Base-by-base conservation (phyloP, 441 rosid species). In the Erodium trifolium region DNA sequence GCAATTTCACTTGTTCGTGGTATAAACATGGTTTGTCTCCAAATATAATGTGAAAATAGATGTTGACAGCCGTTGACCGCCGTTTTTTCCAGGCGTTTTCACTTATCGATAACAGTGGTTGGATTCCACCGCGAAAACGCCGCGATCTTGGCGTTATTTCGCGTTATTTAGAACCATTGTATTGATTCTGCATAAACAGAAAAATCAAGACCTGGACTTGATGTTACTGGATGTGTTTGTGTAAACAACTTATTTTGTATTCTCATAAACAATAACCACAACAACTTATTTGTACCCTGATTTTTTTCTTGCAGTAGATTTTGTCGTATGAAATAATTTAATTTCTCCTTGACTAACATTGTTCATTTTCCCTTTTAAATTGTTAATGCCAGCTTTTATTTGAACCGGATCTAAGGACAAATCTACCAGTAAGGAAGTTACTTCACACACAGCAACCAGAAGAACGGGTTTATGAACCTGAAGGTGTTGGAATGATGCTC, bases 361-460 rank as follows among this genome's bases (percentile, higher is more conserved):
- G 16, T 49, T 49, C 55, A 45, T 31, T 37, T 63, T 14, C 41
- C 41, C 63, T 53, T 67, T 65, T 7, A 75, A 67, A 14, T 71
- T 71, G 71, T 11, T 59, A 70, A 2, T 78, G 70, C 71, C 86
- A 92, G 99, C 96, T 94, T 70, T 81, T 73, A 77, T 85, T 90
- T 73, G 97, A 92, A 75, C 91, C 91, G 39, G 97, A 88, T 72
- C 86, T 92, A 60, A 72, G 73, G 69, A 94, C 99, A 39, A 94
- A 94, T 83, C 74, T 47, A 82, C 91, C 92, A 68, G 82, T 82
- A 76, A 83, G 84, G 78, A 87, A 79, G 82, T 68, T 88, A 16
- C 70, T 85, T 57, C 90, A 73, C 31, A 72, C 86, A 5, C 84
- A 84, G 78, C 88, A 85, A 67, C 86, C 96, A 31, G 88, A 88